Percentiles rank a stretch among this genome's conserved stretches.
These are phyloP conservation scores for Coprinellus aureogranulatus DNA, from an alignment of 768 basidiomycete genomes.

Conservation along the genomic window DNA sequence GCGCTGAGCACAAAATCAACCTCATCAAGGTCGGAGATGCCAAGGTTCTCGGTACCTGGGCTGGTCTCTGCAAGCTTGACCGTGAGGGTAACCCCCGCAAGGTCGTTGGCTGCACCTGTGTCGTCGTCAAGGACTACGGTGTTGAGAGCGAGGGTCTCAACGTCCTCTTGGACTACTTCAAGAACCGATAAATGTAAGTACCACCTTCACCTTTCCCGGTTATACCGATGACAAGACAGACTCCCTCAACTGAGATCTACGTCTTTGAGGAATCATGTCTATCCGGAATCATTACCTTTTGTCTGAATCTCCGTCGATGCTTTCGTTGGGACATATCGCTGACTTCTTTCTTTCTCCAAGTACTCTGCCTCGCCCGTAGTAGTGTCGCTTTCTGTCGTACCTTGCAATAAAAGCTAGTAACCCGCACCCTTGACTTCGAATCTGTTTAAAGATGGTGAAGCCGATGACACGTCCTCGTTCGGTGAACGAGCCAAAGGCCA, in stretches of 20 bases:
- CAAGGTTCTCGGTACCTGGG: slow-evolving; percentile 98
- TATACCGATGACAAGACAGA: slow-evolving; percentile 77
- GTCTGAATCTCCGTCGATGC: slow-evolving; percentile 50
- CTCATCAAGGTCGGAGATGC: slow-evolving; percentile 98
- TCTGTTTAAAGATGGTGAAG: too few species aligned
- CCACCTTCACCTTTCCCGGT: slow-evolving; percentile 16
- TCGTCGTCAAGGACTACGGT: slow-evolving; percentile 98
- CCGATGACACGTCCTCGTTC: too few species aligned
- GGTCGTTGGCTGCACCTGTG: slow-evolving; percentile 88
- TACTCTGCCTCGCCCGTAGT: not conserved
- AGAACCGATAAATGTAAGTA: slow-evolving; percentile 69
- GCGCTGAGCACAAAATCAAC: slow-evolving; percentile 99
- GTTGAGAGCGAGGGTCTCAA: slow-evolving; percentile 92
- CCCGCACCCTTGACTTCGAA: not conserved
- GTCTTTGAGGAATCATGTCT: slow-evolving; percentile 72
- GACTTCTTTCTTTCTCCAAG: not conserved
- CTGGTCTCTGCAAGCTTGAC: slow-evolving; percentile 99
- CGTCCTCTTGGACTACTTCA: slow-evolving; percentile 95
- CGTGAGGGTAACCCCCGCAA: slow-evolving; percentile 98
- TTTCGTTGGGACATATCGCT: not conserved
- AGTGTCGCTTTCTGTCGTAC: not conserved
- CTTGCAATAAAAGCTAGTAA: not conserved
- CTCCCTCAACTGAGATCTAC: slow-evolving; percentile 85
- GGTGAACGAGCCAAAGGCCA: too few species aligned
- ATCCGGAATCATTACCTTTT: slow-evolving; percentile 85